Base-by-base conservation (phyloP, 495 filamentous ascomycete genomes). In the Aspergillus asperescens region DNA sequence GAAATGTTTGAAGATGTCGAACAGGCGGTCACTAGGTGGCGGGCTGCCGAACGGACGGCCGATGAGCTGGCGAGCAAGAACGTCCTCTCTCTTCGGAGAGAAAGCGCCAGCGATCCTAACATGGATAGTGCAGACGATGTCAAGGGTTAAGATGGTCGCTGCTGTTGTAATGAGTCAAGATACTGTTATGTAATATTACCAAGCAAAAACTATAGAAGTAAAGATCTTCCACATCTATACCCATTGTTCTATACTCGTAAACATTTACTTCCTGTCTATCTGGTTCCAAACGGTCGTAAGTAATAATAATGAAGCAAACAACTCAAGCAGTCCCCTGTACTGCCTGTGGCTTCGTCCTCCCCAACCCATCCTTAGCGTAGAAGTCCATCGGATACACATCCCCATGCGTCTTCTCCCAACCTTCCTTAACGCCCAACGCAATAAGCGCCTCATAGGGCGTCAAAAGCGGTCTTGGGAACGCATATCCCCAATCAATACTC, bases 401-500 rank as follows among this genome's bases (percentile, higher is more conserved):
- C 13, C 74, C 71, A 52, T 84, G 83, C 16, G 65, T 73, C 42
- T 73, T 73, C 9, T 80, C 78, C 92, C 92, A 96, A 46, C 83
- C 83, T 53, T 92, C 77, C 58, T 77, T 80, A 46, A 81, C 80
- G 4, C 85, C 88, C 38, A 98, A 68, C 28, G 88, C 93, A 46
- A 98, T 84, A 43, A 96, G 76, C 22, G 93, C 93, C 70, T 98
- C 93, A 57, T 97, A 96, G 10, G 93, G 92, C 40, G 90, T 97
- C 62, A 98, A 64, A 55, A 98, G 62, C 27, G 93, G 93, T 27
- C 87, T 74, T 4, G 86, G 77, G 67, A 98, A 98, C 12, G 94
- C 93, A 73, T 97, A 98, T 0, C 93, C 93, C 93, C 93, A 98
- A 72, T 98, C 93, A 53, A 98, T 98, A 65, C 90, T 95, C 61